These are phyloP conservation scores for Candida pseudoviswanathii DNA, from an alignment of 1,139 yeast species.

Conservation along the genomic window DNA sequence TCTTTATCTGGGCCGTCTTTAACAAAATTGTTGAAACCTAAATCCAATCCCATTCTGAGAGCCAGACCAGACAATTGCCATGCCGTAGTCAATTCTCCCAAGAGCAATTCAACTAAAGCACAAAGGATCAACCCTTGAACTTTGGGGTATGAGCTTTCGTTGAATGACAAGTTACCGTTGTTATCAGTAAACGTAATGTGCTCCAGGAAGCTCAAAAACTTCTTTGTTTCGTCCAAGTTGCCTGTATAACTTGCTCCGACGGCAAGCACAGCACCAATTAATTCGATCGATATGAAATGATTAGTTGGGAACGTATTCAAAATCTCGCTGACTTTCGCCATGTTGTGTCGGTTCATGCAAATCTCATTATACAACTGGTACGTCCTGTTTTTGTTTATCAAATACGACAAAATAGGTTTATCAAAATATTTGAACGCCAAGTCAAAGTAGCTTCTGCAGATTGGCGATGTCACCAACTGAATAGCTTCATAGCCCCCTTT, in stretches of 20 bases:
- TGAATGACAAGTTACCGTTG: constrained; percentile 3
- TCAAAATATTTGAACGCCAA: constrained; percentile 8
- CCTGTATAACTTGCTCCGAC: constrained; percentile 11
- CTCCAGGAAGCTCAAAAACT: constrained; percentile 10
- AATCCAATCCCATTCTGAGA: constrained; percentile 15
- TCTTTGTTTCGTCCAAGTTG: constrained; percentile 7
- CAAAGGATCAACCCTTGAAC: constrained; percentile 10
- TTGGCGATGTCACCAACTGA: constrained; percentile 10
- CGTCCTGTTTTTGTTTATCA: constrained; percentile 4
- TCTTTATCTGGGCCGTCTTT: constrained; percentile 9
- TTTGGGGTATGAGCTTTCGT: constrained; percentile 11
- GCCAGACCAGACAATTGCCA: constrained; percentile 15
- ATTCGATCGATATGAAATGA: constrained; percentile 12
- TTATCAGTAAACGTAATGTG: constrained; percentile 6
- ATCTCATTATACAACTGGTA: constrained; percentile 7
- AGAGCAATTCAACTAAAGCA: constrained; percentile 12
- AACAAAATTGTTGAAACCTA: constrained; percentile 12
- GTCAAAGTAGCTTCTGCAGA: constrained; percentile 6
- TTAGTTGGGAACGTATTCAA: constrained; percentile 10
- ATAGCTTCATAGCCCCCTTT: not conserved
- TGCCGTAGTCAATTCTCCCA: constrained; percentile 13
- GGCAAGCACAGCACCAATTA: constrained; percentile 11
- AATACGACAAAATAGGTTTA: constrained; percentile 11
- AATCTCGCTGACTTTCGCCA: constrained; percentile 2
- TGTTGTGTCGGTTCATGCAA: constrained; percentile 1